Percentiles rank a stretch among this genome's conserved stretches.
phyloP scores from a whole-genome alignment of 2,329 filamentous ascomycete genomes.

The Cylindrodendrum hubeiense region DNA sequence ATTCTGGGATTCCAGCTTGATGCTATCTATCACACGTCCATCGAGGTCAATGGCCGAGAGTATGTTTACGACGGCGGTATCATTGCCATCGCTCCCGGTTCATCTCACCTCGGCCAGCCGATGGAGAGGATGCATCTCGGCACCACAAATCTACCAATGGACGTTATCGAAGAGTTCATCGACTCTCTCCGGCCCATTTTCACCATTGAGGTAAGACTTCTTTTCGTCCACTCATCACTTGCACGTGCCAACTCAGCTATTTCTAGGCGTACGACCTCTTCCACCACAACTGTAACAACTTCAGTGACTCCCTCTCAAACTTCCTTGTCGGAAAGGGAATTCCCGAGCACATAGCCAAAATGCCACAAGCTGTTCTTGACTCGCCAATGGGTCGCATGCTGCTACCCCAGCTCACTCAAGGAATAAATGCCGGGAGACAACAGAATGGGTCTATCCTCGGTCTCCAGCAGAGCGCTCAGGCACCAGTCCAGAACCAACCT shows the following conservation, averaged over 20 bases:
- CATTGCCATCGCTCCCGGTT: conserved; percentile 82
- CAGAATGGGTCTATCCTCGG: conserved; percentile 65
- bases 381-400: conserved; percentile 92
- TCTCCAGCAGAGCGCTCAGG: conserved; percentile 56
- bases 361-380: conserved; percentile 86
- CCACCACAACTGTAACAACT: conserved; percentile 97
- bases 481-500: conserved; percentile 33
- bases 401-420: conserved; percentile 73
- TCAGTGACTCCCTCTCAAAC: conserved; percentile 90
- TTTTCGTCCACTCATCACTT: not conserved
- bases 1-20: conserved; percentile 76
- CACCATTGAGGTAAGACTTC: conserved; percentile 73
- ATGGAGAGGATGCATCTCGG: conserved; percentile 83
- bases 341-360: conserved; percentile 85
- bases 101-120: conserved; percentile 87
- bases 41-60: conserved; percentile 86
- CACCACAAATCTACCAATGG: conserved; percentile 80
- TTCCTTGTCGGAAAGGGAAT: conserved; percentile 92
- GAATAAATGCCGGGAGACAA: conserved; percentile 61
- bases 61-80: conserved; percentile 93
- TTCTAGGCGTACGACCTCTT: conserved; percentile 85
- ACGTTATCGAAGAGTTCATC: conserved; percentile 88
- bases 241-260: not conserved
- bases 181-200: conserved; percentile 87
- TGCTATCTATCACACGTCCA: conserved; percentile 94